These are phyloP conservation scores for Stygiomarasmius scandens DNA, from an alignment of 1,284 basidiomycete species.

Conservation along the genomic window DNA sequence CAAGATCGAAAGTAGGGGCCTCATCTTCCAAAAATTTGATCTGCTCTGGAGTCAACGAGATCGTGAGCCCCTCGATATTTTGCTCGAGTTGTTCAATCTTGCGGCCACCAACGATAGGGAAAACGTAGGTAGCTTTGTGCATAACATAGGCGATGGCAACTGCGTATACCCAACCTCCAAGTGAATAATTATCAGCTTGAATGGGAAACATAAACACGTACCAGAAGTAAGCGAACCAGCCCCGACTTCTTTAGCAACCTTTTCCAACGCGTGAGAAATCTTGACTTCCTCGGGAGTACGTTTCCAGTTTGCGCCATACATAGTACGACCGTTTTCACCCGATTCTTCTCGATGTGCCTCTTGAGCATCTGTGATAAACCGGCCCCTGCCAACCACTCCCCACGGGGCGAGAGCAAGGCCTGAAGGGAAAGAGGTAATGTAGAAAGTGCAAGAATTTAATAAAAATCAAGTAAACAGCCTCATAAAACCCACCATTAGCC, in stretches of 20 bases:
- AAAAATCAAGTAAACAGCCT: no score
- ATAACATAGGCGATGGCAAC: slow-evolving; percentile 44
- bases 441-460: background rate
- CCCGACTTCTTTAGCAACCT: slow-evolving; percentile 37
- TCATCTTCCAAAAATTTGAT: slow-evolving; percentile 37
- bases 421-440: background rate
- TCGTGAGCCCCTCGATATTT: slow-evolving; percentile 43
- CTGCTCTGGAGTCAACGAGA: slow-evolving; percentile 39
- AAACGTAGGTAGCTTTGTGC: slow-evolving; percentile 44
- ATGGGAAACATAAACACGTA: no score
- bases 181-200: no score
- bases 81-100: slow-evolving; percentile 45
- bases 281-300: slow-evolving; percentile 33
- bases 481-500: slow-evolving; percentile 30
- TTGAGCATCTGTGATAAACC: slow-evolving; percentile 39
- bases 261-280: slow-evolving; percentile 36
- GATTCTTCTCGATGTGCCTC: slow-evolving; percentile 34
- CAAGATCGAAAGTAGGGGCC: slow-evolving; percentile 36
- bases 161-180: background rate
- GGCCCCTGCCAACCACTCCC: slow-evolving; percentile 40
- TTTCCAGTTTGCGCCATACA: slow-evolving; percentile 28
- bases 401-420: slow-evolving; percentile 44
- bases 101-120: slow-evolving; percentile 44
- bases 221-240: slow-evolving; percentile 28
- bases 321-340: slow-evolving; percentile 35